A percentile compares a stretch with the other conserved stretches of the same genome.
Evolutionary conservation across 768 basidiomycete species (phyloP).

Genomic region (Nevesoporus exiguus): DNA sequence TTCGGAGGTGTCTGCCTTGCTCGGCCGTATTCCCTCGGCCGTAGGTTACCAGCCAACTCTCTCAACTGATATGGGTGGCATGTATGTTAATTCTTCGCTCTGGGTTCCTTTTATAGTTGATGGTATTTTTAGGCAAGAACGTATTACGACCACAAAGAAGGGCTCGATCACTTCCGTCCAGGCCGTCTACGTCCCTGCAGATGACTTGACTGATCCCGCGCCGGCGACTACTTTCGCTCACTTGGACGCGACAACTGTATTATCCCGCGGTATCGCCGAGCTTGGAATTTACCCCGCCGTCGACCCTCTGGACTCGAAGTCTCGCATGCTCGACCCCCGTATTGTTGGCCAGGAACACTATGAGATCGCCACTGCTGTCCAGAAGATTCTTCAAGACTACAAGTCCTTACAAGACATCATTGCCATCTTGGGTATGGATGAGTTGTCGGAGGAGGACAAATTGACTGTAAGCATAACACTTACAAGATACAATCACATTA

Average conservation of each 20-base stretch:
- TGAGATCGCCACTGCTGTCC: slow-evolving; percentile 91
- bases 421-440: slow-evolving; percentile 99
- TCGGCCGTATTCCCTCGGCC: slow-evolving; percentile 99
- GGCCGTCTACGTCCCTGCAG: slow-evolving; percentile 99
- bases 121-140: slow-evolving; percentile 78
- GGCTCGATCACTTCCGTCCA: slow-evolving; percentile 99
- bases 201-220: slow-evolving; percentile 99
- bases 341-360: slow-evolving; percentile 96
- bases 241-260: slow-evolving; percentile 99
- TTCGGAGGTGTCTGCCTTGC: slow-evolving; percentile 99
- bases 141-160: slow-evolving; percentile 99
- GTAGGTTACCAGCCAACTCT: slow-evolving; percentile 99
- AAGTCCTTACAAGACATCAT: slow-evolving; percentile 99
- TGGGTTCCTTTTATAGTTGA: slow-evolving; percentile 3
- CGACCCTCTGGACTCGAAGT: slow-evolving; percentile 99
- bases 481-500: not conserved
- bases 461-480: slow-evolving; percentile 49
- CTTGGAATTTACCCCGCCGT: slow-evolving; percentile 99
- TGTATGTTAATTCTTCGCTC: slow-evolving; percentile 53
- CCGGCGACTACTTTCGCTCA: slow-evolving; percentile 99
- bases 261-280: slow-evolving; percentile 98
- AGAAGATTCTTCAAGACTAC: slow-evolving; percentile 97
- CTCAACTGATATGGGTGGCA: slow-evolving; percentile 99
- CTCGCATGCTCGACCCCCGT: slow-evolving; percentile 99
- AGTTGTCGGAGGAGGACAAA: slow-evolving; percentile 99